Conservation (phyloP, 2,329 filamentous ascomycete species). For the Rasamsonia emersonii region DNA sequence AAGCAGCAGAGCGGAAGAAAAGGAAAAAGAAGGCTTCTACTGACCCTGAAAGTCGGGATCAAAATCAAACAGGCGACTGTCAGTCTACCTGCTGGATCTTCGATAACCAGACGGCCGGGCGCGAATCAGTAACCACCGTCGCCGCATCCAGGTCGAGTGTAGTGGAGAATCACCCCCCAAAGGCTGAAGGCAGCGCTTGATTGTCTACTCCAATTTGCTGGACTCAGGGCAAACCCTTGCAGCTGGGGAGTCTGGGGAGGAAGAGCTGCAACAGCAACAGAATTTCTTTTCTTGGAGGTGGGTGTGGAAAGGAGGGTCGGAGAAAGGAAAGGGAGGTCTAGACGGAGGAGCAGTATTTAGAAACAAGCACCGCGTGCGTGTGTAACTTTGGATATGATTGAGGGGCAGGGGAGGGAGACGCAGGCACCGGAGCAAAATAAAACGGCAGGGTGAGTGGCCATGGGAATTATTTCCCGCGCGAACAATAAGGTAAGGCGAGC, state of each 20-base stretch:
- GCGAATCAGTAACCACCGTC: constrained; percentile 3
- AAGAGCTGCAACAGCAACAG: too few relatives aligned
- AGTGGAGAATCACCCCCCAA: neutral
- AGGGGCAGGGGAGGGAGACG: constrained; percentile 9
- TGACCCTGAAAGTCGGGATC: constrained; percentile 6
- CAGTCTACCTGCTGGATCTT: constrained; percentile 7
- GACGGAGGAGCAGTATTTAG: too few relatives aligned
- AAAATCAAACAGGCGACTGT: constrained; percentile 7
- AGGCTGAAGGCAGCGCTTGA: neutral
- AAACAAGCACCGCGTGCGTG: too few relatives aligned
- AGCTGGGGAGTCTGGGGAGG: too few relatives aligned
- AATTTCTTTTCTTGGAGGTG: too few relatives aligned
- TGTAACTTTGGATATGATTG: too few relatives aligned
- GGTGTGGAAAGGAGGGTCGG: neutral
- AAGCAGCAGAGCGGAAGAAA: too few relatives aligned
- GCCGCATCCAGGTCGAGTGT: constrained; percentile 6
- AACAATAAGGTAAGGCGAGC: constrained; percentile 17
- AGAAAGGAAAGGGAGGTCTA: neutral
- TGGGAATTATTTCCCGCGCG: too few relatives aligned
- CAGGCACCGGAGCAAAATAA: constrained; percentile 7
- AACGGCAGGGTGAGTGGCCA: constrained; percentile 7
- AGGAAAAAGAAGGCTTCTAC: too few relatives aligned
- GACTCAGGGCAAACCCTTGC: neutral
- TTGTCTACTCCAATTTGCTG: constrained; percentile 2
- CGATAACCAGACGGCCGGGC: constrained; percentile 8